These are phyloP conservation scores for Exophiala xenobiotica DNA, from an alignment of 2,329 filamentous ascomycete genomes.

Conservation along the genomic window DNA sequence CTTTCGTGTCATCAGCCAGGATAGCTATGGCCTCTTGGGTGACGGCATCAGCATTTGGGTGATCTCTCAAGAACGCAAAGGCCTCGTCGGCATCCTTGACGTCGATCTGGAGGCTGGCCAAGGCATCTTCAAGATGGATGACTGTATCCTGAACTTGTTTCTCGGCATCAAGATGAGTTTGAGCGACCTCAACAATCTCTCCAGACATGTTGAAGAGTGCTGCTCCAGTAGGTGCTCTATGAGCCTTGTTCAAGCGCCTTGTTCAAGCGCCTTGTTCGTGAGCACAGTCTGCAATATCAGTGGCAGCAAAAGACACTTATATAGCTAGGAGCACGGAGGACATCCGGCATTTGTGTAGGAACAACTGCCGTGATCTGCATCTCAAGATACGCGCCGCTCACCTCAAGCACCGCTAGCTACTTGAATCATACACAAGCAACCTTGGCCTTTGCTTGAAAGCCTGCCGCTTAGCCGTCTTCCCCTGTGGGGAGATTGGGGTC, in stretches of 20 bases:
- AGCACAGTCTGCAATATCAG: too few relatives aligned
- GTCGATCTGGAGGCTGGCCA: slow-evolving; percentile 17
- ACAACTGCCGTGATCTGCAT: slow-evolving; percentile 19
- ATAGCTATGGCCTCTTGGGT: slow-evolving; percentile 23
- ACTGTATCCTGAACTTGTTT: slow-evolving; percentile 17
- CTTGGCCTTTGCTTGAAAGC: neutral
- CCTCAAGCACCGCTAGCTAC: neutral
- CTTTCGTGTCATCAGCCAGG: slow-evolving; percentile 14
- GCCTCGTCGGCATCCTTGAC: slow-evolving; percentile 25
- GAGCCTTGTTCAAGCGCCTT: too few relatives aligned
- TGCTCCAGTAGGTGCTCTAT: neutral
- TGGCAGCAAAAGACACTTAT: neutral
- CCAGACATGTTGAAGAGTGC: slow-evolving; percentile 8
- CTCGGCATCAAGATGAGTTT: slow-evolving; percentile 7
- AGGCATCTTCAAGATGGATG: slow-evolving; percentile 20
- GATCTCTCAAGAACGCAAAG: slow-evolving; percentile 23
- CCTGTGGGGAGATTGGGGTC: neutral
- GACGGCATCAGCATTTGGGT: slow-evolving; percentile 22
- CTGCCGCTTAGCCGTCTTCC: neutral
- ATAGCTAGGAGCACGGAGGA: neutral
- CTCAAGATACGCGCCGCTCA: neutral
- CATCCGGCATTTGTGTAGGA: slow-evolving; percentile 10
- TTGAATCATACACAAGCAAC: neutral
- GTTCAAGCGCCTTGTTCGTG: too few relatives aligned
- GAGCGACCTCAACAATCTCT: slow-evolving; percentile 2